Percentiles rank a stretch among this genome's conserved stretches.
phyloP scores from a whole-genome alignment of 106 monocot genomes.

The Acanthochlamys bracteata region DNA sequence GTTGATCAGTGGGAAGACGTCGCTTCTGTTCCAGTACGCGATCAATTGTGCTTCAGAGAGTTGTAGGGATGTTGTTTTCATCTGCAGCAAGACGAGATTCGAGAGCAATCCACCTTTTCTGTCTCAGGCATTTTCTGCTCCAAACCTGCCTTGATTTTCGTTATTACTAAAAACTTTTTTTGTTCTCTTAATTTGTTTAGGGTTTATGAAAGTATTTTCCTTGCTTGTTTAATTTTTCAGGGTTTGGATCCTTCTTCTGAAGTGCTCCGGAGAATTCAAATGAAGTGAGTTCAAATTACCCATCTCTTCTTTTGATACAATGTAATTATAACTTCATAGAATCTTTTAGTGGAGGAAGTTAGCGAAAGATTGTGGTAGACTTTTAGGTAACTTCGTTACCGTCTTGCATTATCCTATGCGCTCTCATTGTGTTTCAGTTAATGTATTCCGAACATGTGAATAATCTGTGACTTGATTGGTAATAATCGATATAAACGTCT shows the following conservation, averaged over 20 bases:
- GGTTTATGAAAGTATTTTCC: neutral
- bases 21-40: slow-evolving; percentile 89
- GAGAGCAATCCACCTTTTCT: slow-evolving; percentile 82
- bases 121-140: slow-evolving; percentile 34
- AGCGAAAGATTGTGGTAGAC: no score
- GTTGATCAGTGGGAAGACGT: slow-evolving; percentile 76
- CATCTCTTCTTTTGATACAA: neutral
- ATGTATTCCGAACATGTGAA: no score
- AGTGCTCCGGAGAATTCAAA: slow-evolving; percentile 46
- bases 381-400: no score
- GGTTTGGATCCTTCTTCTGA: slow-evolving; percentile 49
- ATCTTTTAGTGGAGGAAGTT: no score
- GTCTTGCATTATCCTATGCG: no score
- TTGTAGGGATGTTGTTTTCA: slow-evolving; percentile 48
- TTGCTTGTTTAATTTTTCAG: slow-evolving; percentile 19
- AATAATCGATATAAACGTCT: no score
- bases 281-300: slow-evolving; percentile 80
- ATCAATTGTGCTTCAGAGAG: slow-evolving; percentile 56
- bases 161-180: no score
- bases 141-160: no score
- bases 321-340: no score
- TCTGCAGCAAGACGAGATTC: slow-evolving; percentile 68
- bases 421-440: no score
- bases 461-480: no score
- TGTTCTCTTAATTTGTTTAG: no score